These are phyloP conservation scores for Aspergillus novofumigatus DNA, from an alignment of 2,329 filamentous ascomycete genomes.

Conservation along the genomic window DNA sequence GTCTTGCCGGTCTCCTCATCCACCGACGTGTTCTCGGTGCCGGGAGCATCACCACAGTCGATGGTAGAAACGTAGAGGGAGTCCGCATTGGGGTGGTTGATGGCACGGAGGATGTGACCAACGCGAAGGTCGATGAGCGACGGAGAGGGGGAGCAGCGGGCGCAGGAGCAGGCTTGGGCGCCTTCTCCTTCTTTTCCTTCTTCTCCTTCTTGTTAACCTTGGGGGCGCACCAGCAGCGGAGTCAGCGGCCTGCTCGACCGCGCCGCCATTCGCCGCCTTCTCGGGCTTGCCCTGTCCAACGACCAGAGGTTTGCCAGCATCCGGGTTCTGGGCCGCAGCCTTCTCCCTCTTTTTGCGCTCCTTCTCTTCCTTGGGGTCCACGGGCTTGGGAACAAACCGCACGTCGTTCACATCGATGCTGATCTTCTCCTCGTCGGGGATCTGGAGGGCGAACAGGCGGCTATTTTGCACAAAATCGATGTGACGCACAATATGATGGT, in stretches of 20 bases:
- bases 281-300: slow-evolving; percentile 36
- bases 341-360: slow-evolving; percentile 97
- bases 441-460: slow-evolving; percentile 62
- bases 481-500: slow-evolving; percentile 85
- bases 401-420: slow-evolving; percentile 74
- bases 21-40: slow-evolving; percentile 74
- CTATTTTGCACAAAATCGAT: slow-evolving; percentile 95
- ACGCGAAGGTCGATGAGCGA: slow-evolving; percentile 90
- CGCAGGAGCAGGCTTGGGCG: slow-evolving; percentile 66
- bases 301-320: slow-evolving; percentile 32
- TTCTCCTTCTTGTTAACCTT: slow-evolving; percentile 52
- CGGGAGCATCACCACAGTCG: slow-evolving; percentile 82
- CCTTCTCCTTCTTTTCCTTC: slow-evolving; percentile 74
- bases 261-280: slow-evolving; percentile 44
- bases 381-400: slow-evolving; percentile 79
- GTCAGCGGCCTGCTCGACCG: slow-evolving; percentile 50
- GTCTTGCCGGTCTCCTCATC: slow-evolving; percentile 83
- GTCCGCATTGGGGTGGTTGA: slow-evolving; percentile 95
- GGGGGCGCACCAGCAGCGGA: slow-evolving; percentile 25
- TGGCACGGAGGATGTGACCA: slow-evolving; percentile 92
- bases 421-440: slow-evolving; percentile 71
- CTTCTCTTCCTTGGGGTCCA: slow-evolving; percentile 92
- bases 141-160: slow-evolving; percentile 73
- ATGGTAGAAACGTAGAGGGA: slow-evolving; percentile 94
- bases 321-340: slow-evolving; percentile 42